Conservation (phyloP, 2,329 filamentous ascomycete species). For the Aspergillus sp. region DNA sequence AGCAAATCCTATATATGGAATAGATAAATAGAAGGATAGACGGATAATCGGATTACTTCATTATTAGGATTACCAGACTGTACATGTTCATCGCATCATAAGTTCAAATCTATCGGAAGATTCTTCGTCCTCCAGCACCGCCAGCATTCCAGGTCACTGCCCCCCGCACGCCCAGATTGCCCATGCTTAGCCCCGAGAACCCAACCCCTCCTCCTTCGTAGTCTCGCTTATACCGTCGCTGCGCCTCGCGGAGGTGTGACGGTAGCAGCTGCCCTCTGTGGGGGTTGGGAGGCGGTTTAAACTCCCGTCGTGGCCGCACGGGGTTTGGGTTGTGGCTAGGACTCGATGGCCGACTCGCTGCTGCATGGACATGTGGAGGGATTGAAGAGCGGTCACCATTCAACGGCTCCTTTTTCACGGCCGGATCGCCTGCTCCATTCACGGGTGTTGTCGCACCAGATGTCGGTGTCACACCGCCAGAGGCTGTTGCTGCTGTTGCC, state of each 20-base stretch:
- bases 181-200: slow-evolving; percentile 43
- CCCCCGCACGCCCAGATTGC: slow-evolving; percentile 39
- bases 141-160: slow-evolving; percentile 40
- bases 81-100: neutral
- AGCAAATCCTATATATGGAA: too few relatives aligned
- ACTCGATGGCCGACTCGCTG: too few relatives aligned
- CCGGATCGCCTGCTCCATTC: neutral
- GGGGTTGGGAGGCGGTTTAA: slow-evolving; percentile 39
- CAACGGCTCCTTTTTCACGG: slow-evolving; percentile 1
- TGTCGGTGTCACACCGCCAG: too few relatives aligned
- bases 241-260: slow-evolving; percentile 45
- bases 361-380: too few relatives aligned
- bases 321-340: slow-evolving; percentile 6
- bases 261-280: slow-evolving; percentile 45
- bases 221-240: slow-evolving; percentile 45
- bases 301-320: slow-evolving; percentile 17
- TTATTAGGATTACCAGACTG: neutral
- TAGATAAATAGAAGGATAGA: neutral
- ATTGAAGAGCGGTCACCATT: neutral
- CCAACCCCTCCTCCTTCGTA: slow-evolving; percentile 46
- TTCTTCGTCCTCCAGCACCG: slow-evolving; percentile 35
- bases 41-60: neutral
- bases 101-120: slow-evolving; percentile 34
- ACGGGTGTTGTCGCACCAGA: slow-evolving; percentile 17
- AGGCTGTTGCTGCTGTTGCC: too few relatives aligned